Evolutionary conservation across 225 moss, liverwort and hornwort species (phyloP).

Genomic region (Pseudisothecium myosuroides): DNA sequence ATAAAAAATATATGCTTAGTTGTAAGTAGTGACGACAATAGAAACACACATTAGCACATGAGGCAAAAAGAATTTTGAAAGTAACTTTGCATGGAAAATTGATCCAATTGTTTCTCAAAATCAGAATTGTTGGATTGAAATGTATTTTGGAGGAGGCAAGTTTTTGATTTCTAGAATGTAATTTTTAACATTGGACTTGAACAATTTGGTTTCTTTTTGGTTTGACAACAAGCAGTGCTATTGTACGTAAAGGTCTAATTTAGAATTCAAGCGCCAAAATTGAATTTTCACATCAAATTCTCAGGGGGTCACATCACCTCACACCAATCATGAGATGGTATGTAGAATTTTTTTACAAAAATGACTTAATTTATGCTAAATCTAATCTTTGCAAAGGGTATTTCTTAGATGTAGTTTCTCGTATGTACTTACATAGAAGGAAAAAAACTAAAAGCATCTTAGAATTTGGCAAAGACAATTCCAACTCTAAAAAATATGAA

Average conservation of each 20-base stretch:
- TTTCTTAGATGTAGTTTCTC: not conserved
- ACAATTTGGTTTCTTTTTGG: not conserved
- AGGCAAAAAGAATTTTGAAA: not conserved
- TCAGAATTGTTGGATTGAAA: not conserved
- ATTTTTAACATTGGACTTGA: not conserved
- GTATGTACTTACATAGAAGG: not conserved
- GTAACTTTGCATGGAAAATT: not conserved
- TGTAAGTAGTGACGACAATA: not conserved
- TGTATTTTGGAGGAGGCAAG: not conserved
- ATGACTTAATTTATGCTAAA: too few species aligned
- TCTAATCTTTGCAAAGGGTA: too few species aligned
- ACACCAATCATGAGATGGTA: too few species aligned
- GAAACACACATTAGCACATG: accelerated
- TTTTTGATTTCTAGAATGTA: accelerated
- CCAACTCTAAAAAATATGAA: not conserved
- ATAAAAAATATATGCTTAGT: not conserved
- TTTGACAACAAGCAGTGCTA: not conserved
- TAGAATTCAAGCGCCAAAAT: too few species aligned
- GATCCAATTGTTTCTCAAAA: not conserved
- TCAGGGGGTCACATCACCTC: too few species aligned
- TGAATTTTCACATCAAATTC: too few species aligned
- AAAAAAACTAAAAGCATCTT: not conserved
- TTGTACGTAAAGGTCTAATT: too few species aligned
- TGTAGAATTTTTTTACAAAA: too few species aligned
- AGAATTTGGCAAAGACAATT: not conserved